These are phyloP conservation scores for Pontederia paniculata DNA, from an alignment of 176 grass and related monocot genomes.

Conservation along the genomic window DNA sequence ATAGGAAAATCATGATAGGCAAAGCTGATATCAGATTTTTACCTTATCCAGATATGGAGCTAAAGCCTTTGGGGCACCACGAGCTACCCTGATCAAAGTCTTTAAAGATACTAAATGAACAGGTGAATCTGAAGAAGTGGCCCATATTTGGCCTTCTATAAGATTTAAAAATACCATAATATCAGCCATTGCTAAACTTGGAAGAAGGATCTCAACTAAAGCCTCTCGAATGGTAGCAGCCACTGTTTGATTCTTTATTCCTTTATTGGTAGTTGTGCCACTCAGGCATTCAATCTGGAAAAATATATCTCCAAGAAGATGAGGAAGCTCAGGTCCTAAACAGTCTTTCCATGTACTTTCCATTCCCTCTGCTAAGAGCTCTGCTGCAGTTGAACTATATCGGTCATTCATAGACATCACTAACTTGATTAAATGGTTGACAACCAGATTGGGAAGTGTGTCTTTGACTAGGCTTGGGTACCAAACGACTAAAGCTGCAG, in stretches of 20 bases:
- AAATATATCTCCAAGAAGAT: slow-evolving; percentile 73
- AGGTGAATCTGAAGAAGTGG: slow-evolving; percentile 81
- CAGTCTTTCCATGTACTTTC: slow-evolving; percentile 77
- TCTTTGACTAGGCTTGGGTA: slow-evolving; percentile 87
- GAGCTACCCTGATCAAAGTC: slow-evolving; percentile 67
- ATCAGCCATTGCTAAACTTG: slow-evolving; percentile 84
- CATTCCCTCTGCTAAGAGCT: slow-evolving; percentile 93
- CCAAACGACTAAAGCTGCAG: slow-evolving; percentile 92
- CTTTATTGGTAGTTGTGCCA: slow-evolving; percentile 39
- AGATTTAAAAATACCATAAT: slow-evolving; percentile 68
- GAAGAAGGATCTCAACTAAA: slow-evolving; percentile 68
- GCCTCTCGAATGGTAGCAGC: slow-evolving; percentile 62
- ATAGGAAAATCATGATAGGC: background rate
- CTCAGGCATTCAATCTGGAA: slow-evolving; percentile 94
- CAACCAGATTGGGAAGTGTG: slow-evolving; percentile 57
- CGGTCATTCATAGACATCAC: slow-evolving; percentile 89
- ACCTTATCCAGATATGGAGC: slow-evolving; percentile 85
- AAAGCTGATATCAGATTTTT: slow-evolving; percentile 10
- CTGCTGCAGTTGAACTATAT: slow-evolving; percentile 86
- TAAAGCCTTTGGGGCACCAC: slow-evolving; percentile 61
- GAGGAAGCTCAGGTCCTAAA: slow-evolving; percentile 58
- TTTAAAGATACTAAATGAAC: slow-evolving; percentile 76
- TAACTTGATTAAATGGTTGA: slow-evolving; percentile 81
- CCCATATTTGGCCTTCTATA: slow-evolving; percentile 93
- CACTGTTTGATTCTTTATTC: slow-evolving; percentile 38